Evolutionary conservation across 345 rosid genomes (phyloP).

Genomic region (Eucalyptus tenuipes): DNA sequence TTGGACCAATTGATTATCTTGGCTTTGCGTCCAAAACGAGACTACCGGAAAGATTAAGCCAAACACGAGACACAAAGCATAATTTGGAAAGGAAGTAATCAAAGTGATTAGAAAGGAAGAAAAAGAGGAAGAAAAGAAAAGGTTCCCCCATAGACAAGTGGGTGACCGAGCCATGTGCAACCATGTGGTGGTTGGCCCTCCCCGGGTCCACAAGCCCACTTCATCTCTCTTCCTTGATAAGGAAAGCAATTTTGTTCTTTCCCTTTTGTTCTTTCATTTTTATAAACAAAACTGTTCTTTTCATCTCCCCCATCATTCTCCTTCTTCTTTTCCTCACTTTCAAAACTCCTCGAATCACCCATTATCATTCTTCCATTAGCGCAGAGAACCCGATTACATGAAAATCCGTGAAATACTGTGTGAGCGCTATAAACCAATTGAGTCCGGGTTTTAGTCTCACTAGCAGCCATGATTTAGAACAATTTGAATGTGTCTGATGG

Average conservation of each 20-base stretch:
- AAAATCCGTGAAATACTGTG: background rate
- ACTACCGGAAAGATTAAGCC: background rate
- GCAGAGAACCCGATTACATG: background rate
- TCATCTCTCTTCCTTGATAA: slow-evolving; percentile 5
- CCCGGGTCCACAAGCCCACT: slow-evolving; percentile 17
- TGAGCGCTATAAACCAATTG: background rate
- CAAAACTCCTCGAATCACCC: background rate
- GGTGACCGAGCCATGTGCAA: slow-evolving; percentile 24
- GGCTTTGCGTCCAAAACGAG: background rate
- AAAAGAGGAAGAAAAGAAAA: background rate
- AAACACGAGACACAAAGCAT: slow-evolving; percentile 14
- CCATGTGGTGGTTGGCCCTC: slow-evolving; percentile 26
- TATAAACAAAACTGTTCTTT: background rate
- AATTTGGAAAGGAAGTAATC: slow-evolving; percentile 6
- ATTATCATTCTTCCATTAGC: background rate
- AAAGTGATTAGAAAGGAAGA: slow-evolving; percentile 1
- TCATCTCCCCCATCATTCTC: background rate
- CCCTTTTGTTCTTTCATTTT: background rate
- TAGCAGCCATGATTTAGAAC: background rate
- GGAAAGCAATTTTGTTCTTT: background rate
- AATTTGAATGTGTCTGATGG: background rate
- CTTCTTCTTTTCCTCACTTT: background rate
- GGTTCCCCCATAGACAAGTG: slow-evolving; percentile 9
- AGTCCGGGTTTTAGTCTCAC: background rate
- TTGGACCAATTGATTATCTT: background rate